Conservation (phyloP, 1,284 basidiomycete genomes). For the Fomitopsis betulina region DNA sequence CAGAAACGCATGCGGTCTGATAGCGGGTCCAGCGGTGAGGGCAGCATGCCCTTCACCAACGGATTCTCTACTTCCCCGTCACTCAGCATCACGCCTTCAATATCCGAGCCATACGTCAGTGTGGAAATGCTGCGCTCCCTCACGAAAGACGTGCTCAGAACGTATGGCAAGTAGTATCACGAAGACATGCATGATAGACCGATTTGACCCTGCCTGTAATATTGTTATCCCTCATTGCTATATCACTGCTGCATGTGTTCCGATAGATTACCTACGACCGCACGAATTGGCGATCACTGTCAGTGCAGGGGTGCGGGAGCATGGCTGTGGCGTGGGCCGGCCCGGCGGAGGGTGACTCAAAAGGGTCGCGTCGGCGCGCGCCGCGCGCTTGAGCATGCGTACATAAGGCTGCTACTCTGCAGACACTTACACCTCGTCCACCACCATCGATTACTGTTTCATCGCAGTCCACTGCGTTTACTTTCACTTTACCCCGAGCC, state of each 20-base stretch:
- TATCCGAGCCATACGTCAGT: conserved; percentile 41
- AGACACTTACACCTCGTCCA: background rate
- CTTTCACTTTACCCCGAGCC: background rate
- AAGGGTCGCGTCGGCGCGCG: background rate
- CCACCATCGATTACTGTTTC: background rate
- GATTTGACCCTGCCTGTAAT: background rate
- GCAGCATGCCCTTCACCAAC: conserved; percentile 8
- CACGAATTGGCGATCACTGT: background rate
- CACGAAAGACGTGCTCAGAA: conserved; percentile 53
- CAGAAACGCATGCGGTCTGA: conserved; percentile 25
- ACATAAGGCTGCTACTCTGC: background rate
- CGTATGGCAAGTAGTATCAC: conserved; percentile 7
- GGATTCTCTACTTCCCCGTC: conserved; percentile 28
- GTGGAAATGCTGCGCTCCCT: conserved; percentile 67
- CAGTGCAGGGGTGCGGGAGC: background rate
- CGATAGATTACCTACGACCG: no score
- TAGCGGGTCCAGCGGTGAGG: conserved; percentile 16
- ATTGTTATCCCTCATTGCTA: background rate
- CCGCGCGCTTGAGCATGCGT: background rate
- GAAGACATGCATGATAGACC: background rate
- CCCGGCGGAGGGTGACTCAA: background rate
- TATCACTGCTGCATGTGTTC: no score
- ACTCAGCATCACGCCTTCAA: conserved; percentile 28
- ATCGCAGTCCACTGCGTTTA: background rate
- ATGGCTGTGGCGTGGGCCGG: background rate